phyloP scores from a whole-genome alignment of 2,329 filamentous ascomycete species.

The Cladophialophora yegresii region DNA sequence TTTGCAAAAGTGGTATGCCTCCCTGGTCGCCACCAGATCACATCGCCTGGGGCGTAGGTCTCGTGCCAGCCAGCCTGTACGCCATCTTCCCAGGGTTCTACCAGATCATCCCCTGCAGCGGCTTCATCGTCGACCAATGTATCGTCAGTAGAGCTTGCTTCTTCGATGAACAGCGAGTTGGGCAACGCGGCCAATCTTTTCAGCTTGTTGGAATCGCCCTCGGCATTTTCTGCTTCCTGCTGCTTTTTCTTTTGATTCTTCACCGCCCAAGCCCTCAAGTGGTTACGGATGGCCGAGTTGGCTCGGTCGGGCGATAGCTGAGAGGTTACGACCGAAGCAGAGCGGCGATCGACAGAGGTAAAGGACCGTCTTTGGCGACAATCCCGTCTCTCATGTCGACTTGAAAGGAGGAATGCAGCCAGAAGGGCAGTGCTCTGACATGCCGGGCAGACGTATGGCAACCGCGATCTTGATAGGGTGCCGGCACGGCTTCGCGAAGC shows the following conservation, averaged over 20 bases:
- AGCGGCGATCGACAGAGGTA: not conserved
- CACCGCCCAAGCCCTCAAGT: slow-evolving; percentile 28
- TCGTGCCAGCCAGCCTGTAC: not conserved
- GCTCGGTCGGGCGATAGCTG: not conserved
- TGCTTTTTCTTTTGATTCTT: slow-evolving; percentile 26
- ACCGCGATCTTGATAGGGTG: slow-evolving; percentile 1
- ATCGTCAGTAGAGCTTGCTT: slow-evolving; percentile 19
- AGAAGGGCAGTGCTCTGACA: slow-evolving; percentile 17
- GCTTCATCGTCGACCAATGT: slow-evolving; percentile 17
- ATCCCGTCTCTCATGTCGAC: not conserved
- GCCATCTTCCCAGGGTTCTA: slow-evolving; percentile 7
- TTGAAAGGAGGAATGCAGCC: not conserved
- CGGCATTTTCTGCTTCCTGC: slow-evolving; percentile 15
- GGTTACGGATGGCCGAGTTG: slow-evolving; percentile 25
- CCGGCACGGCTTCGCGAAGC: slow-evolving; percentile 5
- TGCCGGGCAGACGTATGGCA: slow-evolving; percentile 23
- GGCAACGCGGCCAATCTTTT: slow-evolving; percentile 26
- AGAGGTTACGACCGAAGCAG: slow-evolving; percentile 1
- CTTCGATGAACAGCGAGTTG: slow-evolving; percentile 34
- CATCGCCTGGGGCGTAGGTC: slow-evolving; percentile 18
- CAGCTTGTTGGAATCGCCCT: slow-evolving; percentile 5
- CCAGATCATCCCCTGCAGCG: not conserved
- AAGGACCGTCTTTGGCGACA: slow-evolving; percentile 3
- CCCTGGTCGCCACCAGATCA: slow-evolving; percentile 21
- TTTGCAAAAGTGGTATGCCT: slow-evolving; percentile 9